Evolutionary conservation across 495 filamentous ascomycete species (phyloP).

Genomic region (Acidiella bohemica): DNA sequence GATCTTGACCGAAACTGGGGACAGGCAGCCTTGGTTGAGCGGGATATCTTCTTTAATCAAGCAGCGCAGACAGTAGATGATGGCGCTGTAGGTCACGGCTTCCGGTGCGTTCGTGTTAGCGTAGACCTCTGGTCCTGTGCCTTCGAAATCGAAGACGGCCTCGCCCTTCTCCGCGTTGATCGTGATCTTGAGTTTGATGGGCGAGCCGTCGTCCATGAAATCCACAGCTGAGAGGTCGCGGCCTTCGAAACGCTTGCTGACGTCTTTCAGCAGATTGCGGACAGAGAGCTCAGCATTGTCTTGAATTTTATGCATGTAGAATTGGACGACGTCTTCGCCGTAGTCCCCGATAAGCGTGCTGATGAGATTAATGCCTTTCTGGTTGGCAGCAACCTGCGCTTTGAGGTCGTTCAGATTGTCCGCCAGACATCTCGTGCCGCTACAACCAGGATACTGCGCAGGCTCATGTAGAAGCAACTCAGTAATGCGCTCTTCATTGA

Average conservation of each 20-base stretch:
- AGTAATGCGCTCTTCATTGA: slow-evolving; percentile 76
- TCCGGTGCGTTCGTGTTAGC: slow-evolving; percentile 91
- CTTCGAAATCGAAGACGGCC: slow-evolving; percentile 79
- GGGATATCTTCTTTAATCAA: slow-evolving; percentile 90
- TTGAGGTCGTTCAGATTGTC: slow-evolving; percentile 96
- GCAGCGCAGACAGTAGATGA: slow-evolving; percentile 90
- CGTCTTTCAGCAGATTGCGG: slow-evolving; percentile 65
- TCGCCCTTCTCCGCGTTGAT: slow-evolving; percentile 75
- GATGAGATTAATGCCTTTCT: slow-evolving; percentile 89
- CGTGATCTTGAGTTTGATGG: slow-evolving; percentile 69
- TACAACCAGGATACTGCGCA: slow-evolving; percentile 72
- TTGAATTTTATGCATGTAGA: slow-evolving; percentile 93
- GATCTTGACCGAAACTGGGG: slow-evolving; percentile 74
- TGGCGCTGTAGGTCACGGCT: slow-evolving; percentile 86
- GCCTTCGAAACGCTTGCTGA: slow-evolving; percentile 64
- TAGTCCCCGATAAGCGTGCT: slow-evolving; percentile 76
- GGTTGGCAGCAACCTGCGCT: slow-evolving; percentile 90
- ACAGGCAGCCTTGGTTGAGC: slow-evolving; percentile 89
- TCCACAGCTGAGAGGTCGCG: slow-evolving; percentile 62
- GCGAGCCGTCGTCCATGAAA: slow-evolving; percentile 88
- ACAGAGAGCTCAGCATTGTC: slow-evolving; percentile 82
- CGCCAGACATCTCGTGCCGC: slow-evolving; percentile 74
- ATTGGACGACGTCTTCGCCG: slow-evolving; percentile 77
- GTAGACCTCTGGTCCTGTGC: slow-evolving; percentile 88
- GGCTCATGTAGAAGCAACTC: slow-evolving; percentile 76